Conservation (phyloP, 2,329 filamentous ascomycete genomes). For the Chaetothyriales sp. region DNA sequence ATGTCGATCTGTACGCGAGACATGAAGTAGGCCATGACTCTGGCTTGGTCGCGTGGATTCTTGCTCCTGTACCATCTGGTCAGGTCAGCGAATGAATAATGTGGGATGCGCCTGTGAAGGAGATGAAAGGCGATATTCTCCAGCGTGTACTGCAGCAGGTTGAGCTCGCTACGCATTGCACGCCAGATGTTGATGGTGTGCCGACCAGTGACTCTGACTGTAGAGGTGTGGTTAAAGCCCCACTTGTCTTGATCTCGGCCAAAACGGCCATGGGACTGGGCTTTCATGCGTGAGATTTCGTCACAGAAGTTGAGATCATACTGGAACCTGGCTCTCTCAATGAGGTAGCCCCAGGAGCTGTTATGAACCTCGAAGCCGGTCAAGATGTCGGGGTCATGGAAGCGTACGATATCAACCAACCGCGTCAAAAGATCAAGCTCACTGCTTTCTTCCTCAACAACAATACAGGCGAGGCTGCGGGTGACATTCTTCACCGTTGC, state of each 20-base stretch:
- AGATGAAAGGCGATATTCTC: slow-evolving; percentile 92
- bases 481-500: slow-evolving; percentile 47
- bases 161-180: slow-evolving; percentile 86
- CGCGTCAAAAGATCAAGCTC: slow-evolving; percentile 75
- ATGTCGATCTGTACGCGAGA: slow-evolving; percentile 66
- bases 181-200: slow-evolving; percentile 97
- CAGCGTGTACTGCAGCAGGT: slow-evolving; percentile 85
- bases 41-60: slow-evolving; percentile 55
- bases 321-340: slow-evolving; percentile 71
- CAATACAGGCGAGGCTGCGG: slow-evolving; percentile 38
- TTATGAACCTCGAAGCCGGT: slow-evolving; percentile 93
- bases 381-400: slow-evolving; percentile 77
- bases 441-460: slow-evolving; percentile 60
- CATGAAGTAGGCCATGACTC: slow-evolving; percentile 65
- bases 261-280: slow-evolving; percentile 66
- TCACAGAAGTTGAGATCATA: slow-evolving; percentile 86
- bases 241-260: slow-evolving; percentile 78
- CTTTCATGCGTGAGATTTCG: slow-evolving; percentile 79
- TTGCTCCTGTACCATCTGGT: slow-evolving; percentile 68
- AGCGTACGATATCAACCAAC: slow-evolving; percentile 75
- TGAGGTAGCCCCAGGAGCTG: slow-evolving; percentile 86
- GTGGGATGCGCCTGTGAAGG: slow-evolving; percentile 72
- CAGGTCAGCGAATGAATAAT: slow-evolving; percentile 66
- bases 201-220: slow-evolving; percentile 79
- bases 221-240: slow-evolving; percentile 90